phyloP scores from a whole-genome alignment of 202 grass and related monocot genomes.

The Saccharum hybrid region DNA sequence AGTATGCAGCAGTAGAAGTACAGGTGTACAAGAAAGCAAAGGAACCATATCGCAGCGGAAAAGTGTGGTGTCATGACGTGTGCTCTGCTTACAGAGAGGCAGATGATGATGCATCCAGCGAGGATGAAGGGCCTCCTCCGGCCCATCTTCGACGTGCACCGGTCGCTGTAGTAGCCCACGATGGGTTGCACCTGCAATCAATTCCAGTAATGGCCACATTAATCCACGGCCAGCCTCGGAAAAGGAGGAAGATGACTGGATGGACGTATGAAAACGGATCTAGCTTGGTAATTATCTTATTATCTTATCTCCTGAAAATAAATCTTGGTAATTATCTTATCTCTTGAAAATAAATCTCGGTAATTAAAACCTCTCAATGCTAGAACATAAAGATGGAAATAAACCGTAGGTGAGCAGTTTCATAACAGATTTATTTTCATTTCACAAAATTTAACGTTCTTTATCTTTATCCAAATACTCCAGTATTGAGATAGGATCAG shows the following conservation, averaged over 20 bases:
- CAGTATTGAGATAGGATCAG: too few species aligned
- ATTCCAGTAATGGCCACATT: not conserved
- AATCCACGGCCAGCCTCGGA: not conserved
- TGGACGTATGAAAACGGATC: too few species aligned
- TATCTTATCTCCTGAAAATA: not conserved
- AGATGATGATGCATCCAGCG: slow-evolving; percentile 72
- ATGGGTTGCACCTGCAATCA: slow-evolving; percentile 80
- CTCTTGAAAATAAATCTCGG: not conserved
- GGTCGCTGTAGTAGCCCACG: slow-evolving; percentile 87
- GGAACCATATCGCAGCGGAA: too few species aligned
- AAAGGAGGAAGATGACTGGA: not conserved
- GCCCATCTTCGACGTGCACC: slow-evolving; percentile 60
- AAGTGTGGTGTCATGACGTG: not conserved
- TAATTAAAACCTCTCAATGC: not conserved
- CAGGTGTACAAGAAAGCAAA: not conserved
- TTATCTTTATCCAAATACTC: not conserved
- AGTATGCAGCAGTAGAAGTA: not conserved
- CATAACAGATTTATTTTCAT: not conserved
- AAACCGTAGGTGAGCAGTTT: not conserved
- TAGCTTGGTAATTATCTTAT: not conserved
- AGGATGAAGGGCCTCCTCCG: slow-evolving; percentile 84
- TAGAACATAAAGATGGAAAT: not conserved
- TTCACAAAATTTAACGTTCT: not conserved
- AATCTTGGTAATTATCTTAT: not conserved
- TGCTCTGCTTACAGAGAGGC: slow-evolving; percentile 53